Base-by-base conservation (phyloP, 257 asterid genomes). In the Leptodermis oblonga region DNA sequence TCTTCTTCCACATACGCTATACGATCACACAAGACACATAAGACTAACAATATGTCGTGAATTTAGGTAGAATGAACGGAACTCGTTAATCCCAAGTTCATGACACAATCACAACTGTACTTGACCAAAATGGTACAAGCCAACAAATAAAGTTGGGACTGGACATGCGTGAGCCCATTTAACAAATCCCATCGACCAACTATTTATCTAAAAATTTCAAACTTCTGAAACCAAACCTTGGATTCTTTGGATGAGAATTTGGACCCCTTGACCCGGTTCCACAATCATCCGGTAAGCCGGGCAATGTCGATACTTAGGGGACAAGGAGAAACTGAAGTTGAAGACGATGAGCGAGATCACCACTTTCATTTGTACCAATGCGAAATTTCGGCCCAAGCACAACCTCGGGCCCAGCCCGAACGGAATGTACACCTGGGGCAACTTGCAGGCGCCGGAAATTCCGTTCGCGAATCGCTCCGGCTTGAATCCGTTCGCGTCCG, bases 281-380 rank as follows among this genome's bases (percentile, higher is more conserved):
- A 91, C 96, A 63, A 91, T 88, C 97, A 88, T 88, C 45, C 85
- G 77, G 59, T 87, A 91, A 37, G 90, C 80, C 1, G 97, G 97
- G 15, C 80, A 84, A 67, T 91, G 97, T 61, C 64, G 81, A 15
- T 88, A 91, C 37, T 86, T 84, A 0, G 97, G 97, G 13, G 97
- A 91, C 60, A 91, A 58, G 2, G 87, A 73, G 74, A 91, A 77
- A 5, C 51, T 71, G 73, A 88, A 88, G 66, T 80, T 83, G 33
- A 90, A 84, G 1, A 88, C 77, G 4, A 91, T 83, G 7, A 77
- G 77, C 22, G 90, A 77, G 4, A 88, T 12, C 62, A 84, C 70
- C 30, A 88, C 77, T 65, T 88, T 91, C 62, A 91, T 79, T 73
- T 88, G 87, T 42, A 54, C 87, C 70, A 91, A 74, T 0, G 97